Evolutionary conservation across 2,329 filamentous ascomycete genomes (phyloP).

Genomic region (Fusarium sp.): DNA sequence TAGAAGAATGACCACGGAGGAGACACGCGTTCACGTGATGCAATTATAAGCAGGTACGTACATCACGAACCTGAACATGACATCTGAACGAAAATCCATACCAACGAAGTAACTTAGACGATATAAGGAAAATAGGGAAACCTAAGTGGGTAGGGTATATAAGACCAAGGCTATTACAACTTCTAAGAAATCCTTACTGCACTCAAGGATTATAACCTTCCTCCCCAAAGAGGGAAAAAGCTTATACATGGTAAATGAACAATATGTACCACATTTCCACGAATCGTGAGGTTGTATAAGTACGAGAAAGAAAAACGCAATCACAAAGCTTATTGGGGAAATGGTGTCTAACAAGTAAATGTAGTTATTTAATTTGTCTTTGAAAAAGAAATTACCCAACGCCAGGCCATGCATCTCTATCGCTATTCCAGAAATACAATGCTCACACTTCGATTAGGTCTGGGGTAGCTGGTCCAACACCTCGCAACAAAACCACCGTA

Average conservation of each 20-base stretch:
- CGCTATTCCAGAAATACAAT: background rate
- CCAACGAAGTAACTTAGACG: too few species aligned
- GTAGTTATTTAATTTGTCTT: background rate
- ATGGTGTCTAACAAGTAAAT: background rate
- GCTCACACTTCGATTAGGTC: constrained; percentile 70
- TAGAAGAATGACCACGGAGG: constrained; percentile 10
- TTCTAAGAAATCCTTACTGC: too few species aligned
- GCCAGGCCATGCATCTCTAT: constrained; percentile 34
- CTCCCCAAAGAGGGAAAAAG: too few species aligned
- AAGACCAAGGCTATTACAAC: too few species aligned
- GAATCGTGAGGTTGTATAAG: too few species aligned
- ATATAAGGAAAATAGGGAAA: too few species aligned
- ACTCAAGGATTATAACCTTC: too few species aligned
- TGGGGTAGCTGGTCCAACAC: constrained; percentile 78
- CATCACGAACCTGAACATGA: background rate
- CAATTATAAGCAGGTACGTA: background rate
- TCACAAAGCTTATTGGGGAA: background rate
- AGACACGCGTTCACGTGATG: constrained; percentile 23
- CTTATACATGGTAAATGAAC: too few species aligned
- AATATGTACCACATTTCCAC: too few species aligned
- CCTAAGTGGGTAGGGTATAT: too few species aligned
- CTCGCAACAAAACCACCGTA: constrained; percentile 87
- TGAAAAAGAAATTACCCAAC: constrained; percentile 23
- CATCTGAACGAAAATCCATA: background rate
- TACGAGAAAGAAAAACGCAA: background rate